phyloP scores from a whole-genome alignment of 257 asterid species.

The Ajuga chamaepitys region DNA sequence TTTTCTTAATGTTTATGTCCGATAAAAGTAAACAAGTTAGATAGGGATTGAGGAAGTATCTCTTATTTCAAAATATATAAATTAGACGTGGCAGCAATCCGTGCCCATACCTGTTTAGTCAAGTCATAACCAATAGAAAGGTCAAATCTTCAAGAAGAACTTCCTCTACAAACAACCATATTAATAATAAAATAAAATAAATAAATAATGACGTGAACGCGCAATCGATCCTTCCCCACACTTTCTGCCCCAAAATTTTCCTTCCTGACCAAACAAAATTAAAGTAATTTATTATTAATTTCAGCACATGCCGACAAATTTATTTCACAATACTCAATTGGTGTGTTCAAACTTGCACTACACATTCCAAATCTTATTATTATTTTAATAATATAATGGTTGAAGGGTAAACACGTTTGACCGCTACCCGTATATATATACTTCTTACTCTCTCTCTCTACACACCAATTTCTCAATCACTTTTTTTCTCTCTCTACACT shows the following conservation, averaged over 20 bases:
- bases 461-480: background rate
- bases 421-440: background rate
- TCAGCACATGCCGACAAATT: conserved; percentile 24
- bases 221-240: conserved; percentile 17
- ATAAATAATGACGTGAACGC: conserved; percentile 22
- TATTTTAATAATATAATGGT: background rate
- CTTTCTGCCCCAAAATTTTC: conserved; percentile 3
- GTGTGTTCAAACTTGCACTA: conserved; percentile 27
- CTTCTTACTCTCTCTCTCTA: background rate
- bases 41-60: too few species aligned
- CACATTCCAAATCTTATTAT: background rate
- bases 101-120: background rate
- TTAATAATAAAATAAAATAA: background rate
- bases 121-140: conserved; percentile 9
- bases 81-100: too few species aligned
- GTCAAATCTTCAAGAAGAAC: conserved; percentile 9
- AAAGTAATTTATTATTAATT: background rate
- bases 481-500: background rate
- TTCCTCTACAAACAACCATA: background rate
- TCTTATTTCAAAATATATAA: too few species aligned
- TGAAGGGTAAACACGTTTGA: background rate
- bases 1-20: too few species aligned
- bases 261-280: conserved; percentile 21
- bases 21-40: too few species aligned
- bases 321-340: conserved; percentile 1